Conservation (phyloP, 2,329 filamentous ascomycete genomes). For the Aspergillus proliferans region DNA sequence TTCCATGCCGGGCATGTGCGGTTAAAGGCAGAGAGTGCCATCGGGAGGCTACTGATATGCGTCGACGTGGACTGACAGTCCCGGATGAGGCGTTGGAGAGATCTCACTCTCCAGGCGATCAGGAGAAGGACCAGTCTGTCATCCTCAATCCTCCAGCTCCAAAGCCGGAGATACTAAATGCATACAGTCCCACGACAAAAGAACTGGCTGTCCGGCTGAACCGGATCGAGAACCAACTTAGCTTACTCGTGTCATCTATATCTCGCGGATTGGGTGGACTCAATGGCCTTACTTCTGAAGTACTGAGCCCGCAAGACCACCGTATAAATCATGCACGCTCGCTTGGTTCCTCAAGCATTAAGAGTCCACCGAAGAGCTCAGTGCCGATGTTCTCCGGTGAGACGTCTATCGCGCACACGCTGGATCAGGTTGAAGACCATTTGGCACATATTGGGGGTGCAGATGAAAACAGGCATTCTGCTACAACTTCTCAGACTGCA, state of each 20-base stretch:
- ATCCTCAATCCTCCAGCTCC: too few species aligned
- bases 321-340: not conserved
- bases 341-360: not conserved
- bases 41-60: constrained; percentile 5
- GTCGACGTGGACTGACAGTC: constrained; percentile 3
- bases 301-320: not conserved
- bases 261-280: not conserved
- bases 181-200: not conserved
- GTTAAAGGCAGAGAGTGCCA: constrained; percentile 5
- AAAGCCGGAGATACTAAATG: too few species aligned
- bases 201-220: not conserved
- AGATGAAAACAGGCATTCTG: constrained; percentile 4
- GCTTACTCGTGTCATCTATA: not conserved
- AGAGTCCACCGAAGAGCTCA: not conserved
- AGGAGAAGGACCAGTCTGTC: too few species aligned
- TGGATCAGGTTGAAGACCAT: constrained; percentile 15
- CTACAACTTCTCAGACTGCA: not conserved
- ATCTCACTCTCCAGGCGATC: not conserved
- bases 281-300: not conserved
- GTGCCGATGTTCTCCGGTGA: constrained; percentile 16
- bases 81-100: not conserved
- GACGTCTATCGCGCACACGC: constrained; percentile 14
- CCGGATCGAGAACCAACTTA: not conserved
- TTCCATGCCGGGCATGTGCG: constrained; percentile 12
- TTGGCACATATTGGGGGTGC: constrained; percentile 7